Percentiles rank a stretch among this genome's conserved stretches.
Evolutionary conservation across 75 land plant species (phyloP).

Genomic region (Azolla pinnata): DNA sequence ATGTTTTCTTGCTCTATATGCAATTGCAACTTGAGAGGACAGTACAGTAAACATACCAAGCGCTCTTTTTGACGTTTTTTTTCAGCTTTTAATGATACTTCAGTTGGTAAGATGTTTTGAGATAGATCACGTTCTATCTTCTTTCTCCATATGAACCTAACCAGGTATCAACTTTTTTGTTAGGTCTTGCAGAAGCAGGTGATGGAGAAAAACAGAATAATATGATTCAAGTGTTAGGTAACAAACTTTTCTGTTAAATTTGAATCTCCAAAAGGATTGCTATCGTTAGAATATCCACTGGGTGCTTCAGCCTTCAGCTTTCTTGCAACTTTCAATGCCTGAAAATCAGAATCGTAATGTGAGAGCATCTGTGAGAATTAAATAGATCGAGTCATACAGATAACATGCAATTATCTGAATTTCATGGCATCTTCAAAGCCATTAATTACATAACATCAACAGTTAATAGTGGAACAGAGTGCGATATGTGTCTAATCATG

Average conservation of each 20-base stretch:
- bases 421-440: too few relatives aligned
- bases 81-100: slow-evolving; percentile 68
- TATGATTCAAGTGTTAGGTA: too few relatives aligned
- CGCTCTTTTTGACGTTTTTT: slow-evolving; percentile 77
- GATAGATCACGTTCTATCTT: slow-evolving; percentile 88
- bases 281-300: slow-evolving; percentile 91
- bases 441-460: too few relatives aligned
- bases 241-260: slow-evolving; percentile 79
- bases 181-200: too few relatives aligned
- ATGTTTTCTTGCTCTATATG: too few relatives aligned
- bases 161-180: neutral
- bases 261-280: slow-evolving; percentile 94
- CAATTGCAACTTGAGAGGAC: too few relatives aligned
- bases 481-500: too few relatives aligned
- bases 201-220: too few relatives aligned
- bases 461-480: too few relatives aligned
- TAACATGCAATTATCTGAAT: too few relatives aligned
- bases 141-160: slow-evolving; percentile 92
- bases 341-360: neutral
- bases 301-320: slow-evolving; percentile 69
- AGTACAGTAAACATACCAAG: slow-evolving; percentile 77
- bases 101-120: slow-evolving; percentile 45
- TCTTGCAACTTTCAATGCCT: slow-evolving; percentile 77
- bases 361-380: too few relatives aligned
- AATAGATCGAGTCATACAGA: too few relatives aligned